These are phyloP conservation scores for Paramecium pentaurelia DNA, from an alignment of 73 alveolate genomes.

Conservation along the genomic window DNA sequence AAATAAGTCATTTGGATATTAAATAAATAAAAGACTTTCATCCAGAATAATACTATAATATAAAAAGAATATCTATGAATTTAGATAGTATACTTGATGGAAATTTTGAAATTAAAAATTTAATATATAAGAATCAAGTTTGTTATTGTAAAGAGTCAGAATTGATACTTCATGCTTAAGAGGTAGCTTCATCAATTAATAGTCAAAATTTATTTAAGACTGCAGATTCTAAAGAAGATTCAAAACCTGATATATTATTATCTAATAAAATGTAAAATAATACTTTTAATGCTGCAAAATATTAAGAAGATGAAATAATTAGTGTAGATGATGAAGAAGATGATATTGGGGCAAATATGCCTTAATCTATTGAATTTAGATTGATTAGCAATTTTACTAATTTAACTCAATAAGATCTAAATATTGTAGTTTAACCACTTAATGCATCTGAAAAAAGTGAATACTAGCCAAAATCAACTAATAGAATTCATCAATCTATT, in stretches of 20 bases:
- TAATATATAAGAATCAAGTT: neutral
- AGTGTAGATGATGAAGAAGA: neutral
- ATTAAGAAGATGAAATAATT: neutral
- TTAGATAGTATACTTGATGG: neutral
- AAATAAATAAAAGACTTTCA: neutral
- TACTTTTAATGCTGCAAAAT: neutral
- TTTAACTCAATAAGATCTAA: neutral
- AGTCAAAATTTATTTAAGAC: neutral
- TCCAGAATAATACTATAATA: neutral
- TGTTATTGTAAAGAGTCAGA: neutral
- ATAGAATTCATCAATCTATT: neutral
- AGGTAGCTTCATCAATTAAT: neutral
- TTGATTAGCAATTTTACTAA: neutral
- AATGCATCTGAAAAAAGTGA: neutral
- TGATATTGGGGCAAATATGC: neutral
- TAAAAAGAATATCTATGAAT: neutral
- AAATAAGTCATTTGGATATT: neutral
- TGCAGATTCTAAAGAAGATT: neutral
- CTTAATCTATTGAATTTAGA: neutral
- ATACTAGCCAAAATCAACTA: neutral
- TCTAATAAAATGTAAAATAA: neutral
- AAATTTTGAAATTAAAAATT: neutral
- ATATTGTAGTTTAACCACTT: neutral
- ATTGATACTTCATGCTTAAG: neutral
- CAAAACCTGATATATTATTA: neutral